Conservation (phyloP, 306 rosid species). For the Fragaria nilgerrensis region DNA sequence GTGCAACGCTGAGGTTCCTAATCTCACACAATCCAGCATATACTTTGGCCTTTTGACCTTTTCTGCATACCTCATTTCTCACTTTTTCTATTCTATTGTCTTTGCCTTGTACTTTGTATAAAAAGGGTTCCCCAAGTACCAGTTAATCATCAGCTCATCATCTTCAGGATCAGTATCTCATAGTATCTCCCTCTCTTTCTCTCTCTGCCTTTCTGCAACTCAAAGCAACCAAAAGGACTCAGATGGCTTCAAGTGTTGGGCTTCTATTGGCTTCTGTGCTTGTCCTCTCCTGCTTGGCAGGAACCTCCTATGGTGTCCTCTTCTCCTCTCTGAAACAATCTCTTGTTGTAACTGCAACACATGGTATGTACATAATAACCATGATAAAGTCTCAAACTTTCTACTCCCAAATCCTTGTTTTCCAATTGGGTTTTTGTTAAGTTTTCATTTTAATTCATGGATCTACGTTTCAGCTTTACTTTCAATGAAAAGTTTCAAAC, state of each 20-base stretch:
- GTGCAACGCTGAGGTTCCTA: background rate
- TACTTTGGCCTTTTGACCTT: slow-evolving; percentile 17
- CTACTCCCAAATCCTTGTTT: background rate
- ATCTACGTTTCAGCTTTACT: background rate
- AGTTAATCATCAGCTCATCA: slow-evolving; percentile 9
- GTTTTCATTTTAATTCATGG: background rate
- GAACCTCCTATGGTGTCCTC: slow-evolving; percentile 47
- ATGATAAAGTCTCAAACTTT: background rate
- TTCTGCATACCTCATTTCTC: background rate
- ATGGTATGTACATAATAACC: slow-evolving; percentile 40
- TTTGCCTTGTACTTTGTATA: slow-evolving; percentile 21
- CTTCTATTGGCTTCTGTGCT: slow-evolving; percentile 50
- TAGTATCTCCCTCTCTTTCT: slow-evolving; percentile 11
- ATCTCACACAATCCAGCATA: slow-evolving; percentile 1
- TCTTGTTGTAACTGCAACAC: slow-evolving; percentile 67
- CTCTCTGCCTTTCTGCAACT: slow-evolving; percentile 6
- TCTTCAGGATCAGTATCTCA: slow-evolving; percentile 6
- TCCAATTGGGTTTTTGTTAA: background rate
- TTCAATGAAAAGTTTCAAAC: background rate
- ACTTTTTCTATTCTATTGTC: background rate
- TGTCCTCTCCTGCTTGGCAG: slow-evolving; percentile 46
- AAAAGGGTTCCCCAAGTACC: background rate
- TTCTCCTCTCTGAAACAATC: slow-evolving; percentile 54
- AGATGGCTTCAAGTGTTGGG: slow-evolving; percentile 54
- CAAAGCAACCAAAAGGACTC: background rate